Evolutionary conservation across 805 yeast species (phyloP).

Genomic region (Candida rishiriensis): DNA sequence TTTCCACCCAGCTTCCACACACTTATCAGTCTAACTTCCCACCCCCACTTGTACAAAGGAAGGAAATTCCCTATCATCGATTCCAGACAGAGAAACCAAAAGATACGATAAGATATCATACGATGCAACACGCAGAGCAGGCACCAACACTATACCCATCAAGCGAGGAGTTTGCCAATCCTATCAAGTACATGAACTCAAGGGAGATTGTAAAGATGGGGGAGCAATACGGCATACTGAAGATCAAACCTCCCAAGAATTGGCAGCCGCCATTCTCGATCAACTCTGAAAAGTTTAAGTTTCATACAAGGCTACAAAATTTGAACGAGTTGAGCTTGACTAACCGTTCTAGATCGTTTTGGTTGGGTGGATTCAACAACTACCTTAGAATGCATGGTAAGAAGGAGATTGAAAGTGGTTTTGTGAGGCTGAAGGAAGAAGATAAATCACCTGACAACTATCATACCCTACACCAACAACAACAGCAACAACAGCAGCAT

Average conservation of each 20-base stretch:
- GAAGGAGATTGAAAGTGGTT: conserved; percentile 13
- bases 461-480: neutral
- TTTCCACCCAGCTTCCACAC: no score
- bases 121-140: conserved; percentile 19
- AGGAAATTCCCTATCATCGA: no score
- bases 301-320: conserved; percentile 66
- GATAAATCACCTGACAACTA: neutral
- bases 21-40: no score
- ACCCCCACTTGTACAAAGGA: no score
- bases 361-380: conserved; percentile 56
- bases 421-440: conserved; percentile 3
- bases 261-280: conserved; percentile 57
- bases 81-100: no score
- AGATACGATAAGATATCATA: no score
- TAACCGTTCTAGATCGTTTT: conserved; percentile 60
- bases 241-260: conserved; percentile 46
- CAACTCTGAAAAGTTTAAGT: conserved; percentile 47
- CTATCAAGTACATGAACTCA: conserved; percentile 44
- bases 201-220: conserved; percentile 39
- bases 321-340: conserved; percentile 58
- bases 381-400: conserved; percentile 43
- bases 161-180: conserved; percentile 41
- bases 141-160: conserved; percentile 48
- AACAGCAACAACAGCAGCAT: conserved; percentile 15
- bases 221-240: conserved; percentile 45